Evolutionary conservation across 2,329 filamentous ascomycete genomes (phyloP).

Genomic region (Boeremia exigua): DNA sequence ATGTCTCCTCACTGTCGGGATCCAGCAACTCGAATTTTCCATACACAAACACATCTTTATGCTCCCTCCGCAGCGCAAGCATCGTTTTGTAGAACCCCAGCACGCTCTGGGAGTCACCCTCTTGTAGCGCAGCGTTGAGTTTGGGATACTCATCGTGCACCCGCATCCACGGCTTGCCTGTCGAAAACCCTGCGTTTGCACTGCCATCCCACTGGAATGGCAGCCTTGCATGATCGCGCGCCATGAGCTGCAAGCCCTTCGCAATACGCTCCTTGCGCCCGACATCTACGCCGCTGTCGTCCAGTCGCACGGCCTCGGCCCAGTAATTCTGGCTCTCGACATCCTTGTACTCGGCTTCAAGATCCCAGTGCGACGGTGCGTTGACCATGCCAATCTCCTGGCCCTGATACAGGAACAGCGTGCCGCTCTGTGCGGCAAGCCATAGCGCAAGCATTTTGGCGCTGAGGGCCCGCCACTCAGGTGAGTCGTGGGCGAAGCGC

Average conservation of each 20-base stretch:
- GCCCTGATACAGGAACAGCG: conserved; percentile 66
- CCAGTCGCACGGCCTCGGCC: conserved; percentile 38
- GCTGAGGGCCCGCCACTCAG: conserved; percentile 51
- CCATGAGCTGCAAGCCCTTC: conserved; percentile 63
- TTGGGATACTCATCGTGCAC: conserved; percentile 66
- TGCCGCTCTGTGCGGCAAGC: conserved; percentile 58
- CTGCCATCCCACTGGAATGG: conserved; percentile 74
- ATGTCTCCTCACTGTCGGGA: conserved; percentile 58
- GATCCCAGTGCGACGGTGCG: conserved; percentile 56
- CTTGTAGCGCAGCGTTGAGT: conserved; percentile 66
- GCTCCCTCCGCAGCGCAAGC: conserved; percentile 65
- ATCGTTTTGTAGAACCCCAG: conserved; percentile 68
- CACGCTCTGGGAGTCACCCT: conserved; percentile 57
- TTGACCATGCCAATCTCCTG: conserved; percentile 68
- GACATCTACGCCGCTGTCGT: conserved; percentile 36
- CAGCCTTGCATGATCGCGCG: conserved; percentile 72
- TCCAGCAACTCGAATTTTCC: conserved; percentile 66
- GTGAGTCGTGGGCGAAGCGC: conserved; percentile 58
- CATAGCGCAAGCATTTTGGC: conserved; percentile 64
- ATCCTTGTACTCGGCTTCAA: conserved; percentile 66
- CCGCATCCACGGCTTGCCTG: conserved; percentile 71
- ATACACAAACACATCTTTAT: conserved; percentile 70
- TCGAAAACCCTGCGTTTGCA: conserved; percentile 69
- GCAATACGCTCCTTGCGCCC: conserved; percentile 42
- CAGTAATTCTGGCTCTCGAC: conserved; percentile 59